Conservation (phyloP, 371 early-diverging fungal genomes). For the Mucor racemosus region DNA sequence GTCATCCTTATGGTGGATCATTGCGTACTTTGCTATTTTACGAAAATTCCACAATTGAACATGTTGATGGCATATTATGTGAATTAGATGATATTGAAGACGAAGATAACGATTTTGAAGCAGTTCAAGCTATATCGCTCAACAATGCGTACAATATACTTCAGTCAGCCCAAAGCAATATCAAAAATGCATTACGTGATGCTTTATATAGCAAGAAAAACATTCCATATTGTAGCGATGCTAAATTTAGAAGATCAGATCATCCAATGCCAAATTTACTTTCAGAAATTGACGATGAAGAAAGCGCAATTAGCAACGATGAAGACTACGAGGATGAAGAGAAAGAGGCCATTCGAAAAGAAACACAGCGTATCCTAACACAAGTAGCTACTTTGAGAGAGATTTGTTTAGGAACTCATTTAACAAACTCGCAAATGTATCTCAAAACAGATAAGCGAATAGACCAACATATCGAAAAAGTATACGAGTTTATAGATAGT, state of each 20-base stretch:
- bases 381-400: slow-evolving; percentile 11
- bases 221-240: not conserved
- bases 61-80: slow-evolving; percentile 34
- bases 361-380: slow-evolving; percentile 11
- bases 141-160: not conserved
- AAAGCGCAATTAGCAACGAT: not conserved
- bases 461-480: slow-evolving; percentile 1
- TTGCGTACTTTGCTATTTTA: slow-evolving; percentile 34
- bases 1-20: slow-evolving; percentile 34
- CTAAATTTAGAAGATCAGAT: slow-evolving; percentile 9
- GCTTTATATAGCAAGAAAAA: not conserved
- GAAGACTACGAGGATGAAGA: not conserved
- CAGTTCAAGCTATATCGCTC: slow-evolving; percentile 4
- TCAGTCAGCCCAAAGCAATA: not conserved
- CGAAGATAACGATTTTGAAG: not conserved
- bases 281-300: slow-evolving; percentile 16
- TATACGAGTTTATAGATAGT: not conserved
- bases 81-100: slow-evolving; percentile 8
- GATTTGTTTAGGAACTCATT: slow-evolving; percentile 4
- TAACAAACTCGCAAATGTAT: not conserved
- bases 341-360: not conserved
- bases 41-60: slow-evolving; percentile 35
- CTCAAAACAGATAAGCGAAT: not conserved
- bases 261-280: slow-evolving; percentile 7
- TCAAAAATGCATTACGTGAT: not conserved